Evolutionary conservation across 495 filamentous ascomycete species (phyloP).

Genomic region (Penicillium roqueforti): DNA sequence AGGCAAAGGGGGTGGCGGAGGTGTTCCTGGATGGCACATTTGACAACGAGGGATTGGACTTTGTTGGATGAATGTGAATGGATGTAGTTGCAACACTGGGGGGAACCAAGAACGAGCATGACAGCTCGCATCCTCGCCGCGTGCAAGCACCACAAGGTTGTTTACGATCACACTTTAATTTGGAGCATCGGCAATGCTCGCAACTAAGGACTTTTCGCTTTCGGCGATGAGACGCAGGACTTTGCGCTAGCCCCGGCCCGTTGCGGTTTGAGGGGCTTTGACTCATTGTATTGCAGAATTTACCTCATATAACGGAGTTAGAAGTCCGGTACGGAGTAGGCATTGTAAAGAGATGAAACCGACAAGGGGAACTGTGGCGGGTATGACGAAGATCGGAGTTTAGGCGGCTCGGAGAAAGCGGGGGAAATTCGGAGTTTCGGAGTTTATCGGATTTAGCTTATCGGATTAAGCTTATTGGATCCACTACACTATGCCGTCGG

Average conservation of each 20-base stretch:
- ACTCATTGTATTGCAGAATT: neutral
- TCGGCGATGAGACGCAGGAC: slow-evolving; percentile 4
- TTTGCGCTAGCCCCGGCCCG: neutral
- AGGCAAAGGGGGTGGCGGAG: neutral
- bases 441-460: too few species aligned
- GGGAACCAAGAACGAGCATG: slow-evolving; percentile 1
- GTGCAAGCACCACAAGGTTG: slow-evolving; percentile 16
- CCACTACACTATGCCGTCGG: too few species aligned
- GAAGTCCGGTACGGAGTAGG: neutral
- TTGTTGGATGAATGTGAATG: neutral
- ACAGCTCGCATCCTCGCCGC: slow-evolving; percentile 2
- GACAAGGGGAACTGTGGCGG: neutral
- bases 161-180: slow-evolving; percentile 25
- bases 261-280: neutral
- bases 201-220: slow-evolving; percentile 18
- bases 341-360: neutral
- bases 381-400: neutral
- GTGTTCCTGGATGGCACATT: neutral
- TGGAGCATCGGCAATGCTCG: slow-evolving; percentile 18
- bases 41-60: neutral
- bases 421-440: too few species aligned
- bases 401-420: too few species aligned
- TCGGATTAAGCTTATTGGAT: too few species aligned
- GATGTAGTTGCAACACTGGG: neutral
- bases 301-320: neutral